phyloP scores from a whole-genome alignment of 2,329 filamentous ascomycete species.

The Biscogniauxia mediterranea region DNA sequence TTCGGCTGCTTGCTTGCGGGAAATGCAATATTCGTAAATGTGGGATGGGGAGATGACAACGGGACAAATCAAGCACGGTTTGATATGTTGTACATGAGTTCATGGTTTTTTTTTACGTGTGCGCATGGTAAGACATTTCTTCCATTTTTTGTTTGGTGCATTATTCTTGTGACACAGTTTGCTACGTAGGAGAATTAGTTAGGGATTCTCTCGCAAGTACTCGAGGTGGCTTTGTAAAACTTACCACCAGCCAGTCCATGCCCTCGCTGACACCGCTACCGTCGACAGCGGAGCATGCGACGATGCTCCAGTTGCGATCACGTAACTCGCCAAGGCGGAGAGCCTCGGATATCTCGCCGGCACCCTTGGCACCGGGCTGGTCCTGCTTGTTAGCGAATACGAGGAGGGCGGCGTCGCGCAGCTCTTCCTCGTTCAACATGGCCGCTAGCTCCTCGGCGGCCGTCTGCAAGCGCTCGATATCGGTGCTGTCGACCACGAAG shows the following conservation, averaged over 20 bases:
- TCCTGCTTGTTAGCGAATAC: slow-evolving; percentile 99
- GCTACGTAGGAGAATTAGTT: slow-evolving; percentile 27
- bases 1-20: background rate
- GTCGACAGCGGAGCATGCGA: slow-evolving; percentile 94
- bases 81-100: slow-evolving; percentile 13
- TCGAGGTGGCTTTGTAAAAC: slow-evolving; percentile 26
- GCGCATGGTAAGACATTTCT: background rate
- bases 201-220: background rate
- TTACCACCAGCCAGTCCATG: slow-evolving; percentile 97
- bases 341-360: slow-evolving; percentile 94
- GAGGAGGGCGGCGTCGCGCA: slow-evolving; percentile 85
- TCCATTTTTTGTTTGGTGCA: background rate
- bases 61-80: slow-evolving; percentile 6
- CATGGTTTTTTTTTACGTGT: slow-evolving; percentile 1
- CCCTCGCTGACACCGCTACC: slow-evolving; percentile 92
- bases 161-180: slow-evolving; percentile 43
- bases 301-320: slow-evolving; percentile 98
- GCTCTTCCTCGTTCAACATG: slow-evolving; percentile 96
- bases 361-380: slow-evolving; percentile 93
- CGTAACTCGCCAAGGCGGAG: slow-evolving; percentile 85
- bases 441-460: slow-evolving; percentile 88
- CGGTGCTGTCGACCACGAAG: slow-evolving; percentile 97
- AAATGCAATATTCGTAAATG: background rate
- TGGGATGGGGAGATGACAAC: background rate
- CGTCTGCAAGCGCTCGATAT: slow-evolving; percentile 91